A percentile compares a stretch with the other conserved stretches of the same genome.
Evolutionary conservation across 306 rosid genomes (phyloP).

Genomic region (Medicago truncatula): DNA sequence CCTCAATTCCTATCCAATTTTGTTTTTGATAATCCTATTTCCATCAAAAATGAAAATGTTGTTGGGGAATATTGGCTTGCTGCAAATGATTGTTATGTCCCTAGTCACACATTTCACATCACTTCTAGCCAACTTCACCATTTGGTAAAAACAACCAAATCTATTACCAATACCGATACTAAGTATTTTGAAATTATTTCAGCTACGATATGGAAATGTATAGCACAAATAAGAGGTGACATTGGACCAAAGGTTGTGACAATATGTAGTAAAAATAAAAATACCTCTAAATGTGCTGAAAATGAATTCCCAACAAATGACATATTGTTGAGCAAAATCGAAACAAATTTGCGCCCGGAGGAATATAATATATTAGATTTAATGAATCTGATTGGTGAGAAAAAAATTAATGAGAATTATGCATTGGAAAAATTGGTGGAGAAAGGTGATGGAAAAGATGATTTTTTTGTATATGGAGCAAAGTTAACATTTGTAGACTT

Average conservation of each 20-base stretch:
- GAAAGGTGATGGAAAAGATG: slow-evolving; percentile 42
- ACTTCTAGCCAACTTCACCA: slow-evolving; percentile 49
- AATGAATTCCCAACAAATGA: slow-evolving; percentile 52
- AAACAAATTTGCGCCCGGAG: slow-evolving; percentile 39
- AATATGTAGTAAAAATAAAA: slow-evolving; percentile 45
- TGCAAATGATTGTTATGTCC: slow-evolving; percentile 43
- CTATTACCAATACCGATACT: not conserved
- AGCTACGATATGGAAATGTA: slow-evolving; percentile 68
- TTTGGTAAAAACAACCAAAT: slow-evolving; percentile 35
- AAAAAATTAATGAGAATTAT: slow-evolving; percentile 45
- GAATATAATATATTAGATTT: slow-evolving; percentile 51
- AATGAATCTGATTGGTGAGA: slow-evolving; percentile 53
- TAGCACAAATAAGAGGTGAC: slow-evolving; percentile 48
- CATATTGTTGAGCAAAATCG: slow-evolving; percentile 57
- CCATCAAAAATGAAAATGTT: slow-evolving; percentile 45
- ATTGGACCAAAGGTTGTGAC: slow-evolving; percentile 53
- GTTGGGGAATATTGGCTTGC: slow-evolving; percentile 55
- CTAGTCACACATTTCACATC: slow-evolving; percentile 56
- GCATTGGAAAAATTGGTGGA: slow-evolving; percentile 47
- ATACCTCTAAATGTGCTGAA: slow-evolving; percentile 5
- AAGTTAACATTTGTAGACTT: slow-evolving; percentile 73
- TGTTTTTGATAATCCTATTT: slow-evolving; percentile 35
- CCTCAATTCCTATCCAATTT: slow-evolving; percentile 23
- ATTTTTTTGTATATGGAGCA: slow-evolving; percentile 68
- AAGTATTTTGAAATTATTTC: slow-evolving; percentile 60